phyloP scores from a whole-genome alignment of 345 rosid genomes.

The Citrus cavaleriei region DNA sequence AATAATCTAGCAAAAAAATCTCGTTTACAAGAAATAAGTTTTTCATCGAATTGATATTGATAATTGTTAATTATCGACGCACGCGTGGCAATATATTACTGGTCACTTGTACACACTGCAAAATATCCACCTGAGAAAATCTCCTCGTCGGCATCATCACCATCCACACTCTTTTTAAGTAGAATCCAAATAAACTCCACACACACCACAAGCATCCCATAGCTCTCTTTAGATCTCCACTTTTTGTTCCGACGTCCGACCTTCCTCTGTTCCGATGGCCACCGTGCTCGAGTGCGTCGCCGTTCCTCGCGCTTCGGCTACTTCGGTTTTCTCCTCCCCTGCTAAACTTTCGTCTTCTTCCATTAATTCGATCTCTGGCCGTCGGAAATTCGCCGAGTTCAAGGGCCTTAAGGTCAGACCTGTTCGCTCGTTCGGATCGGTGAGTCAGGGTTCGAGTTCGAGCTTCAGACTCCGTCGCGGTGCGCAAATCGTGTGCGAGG shows the following conservation, averaged over 20 bases:
- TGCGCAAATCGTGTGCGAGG: slow-evolving; percentile 24
- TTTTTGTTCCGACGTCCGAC: background rate
- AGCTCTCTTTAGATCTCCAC: background rate
- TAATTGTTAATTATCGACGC: background rate
- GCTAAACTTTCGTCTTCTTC: slow-evolving; percentile 13
- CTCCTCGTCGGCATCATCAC: background rate
- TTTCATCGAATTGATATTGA: background rate
- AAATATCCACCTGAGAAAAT: slow-evolving; percentile 8
- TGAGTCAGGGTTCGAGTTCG: background rate
- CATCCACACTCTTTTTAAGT: background rate
- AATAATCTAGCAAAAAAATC: background rate
- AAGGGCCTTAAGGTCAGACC: slow-evolving; percentile 20
- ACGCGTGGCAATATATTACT: background rate
- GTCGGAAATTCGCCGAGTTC: slow-evolving; percentile 10
- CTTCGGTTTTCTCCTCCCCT: background rate
- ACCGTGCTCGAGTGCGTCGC: slow-evolving; percentile 14
- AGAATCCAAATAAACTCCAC: slow-evolving; percentile 3
- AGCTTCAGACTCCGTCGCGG: slow-evolving; percentile 2
- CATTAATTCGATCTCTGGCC: slow-evolving; percentile 5
- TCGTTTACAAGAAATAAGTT: background rate
- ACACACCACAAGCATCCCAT: background rate
- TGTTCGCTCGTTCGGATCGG: slow-evolving; percentile 4
- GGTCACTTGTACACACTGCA: background rate
- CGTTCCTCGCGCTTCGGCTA: background rate
- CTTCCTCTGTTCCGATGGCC: slow-evolving; percentile 15